Percentiles rank a stretch among this genome's conserved stretches.
These are phyloP conservation scores for Dysphania ambrosioides DNA, from an alignment of 148 eudicot genomes.

Conservation along the genomic window DNA sequence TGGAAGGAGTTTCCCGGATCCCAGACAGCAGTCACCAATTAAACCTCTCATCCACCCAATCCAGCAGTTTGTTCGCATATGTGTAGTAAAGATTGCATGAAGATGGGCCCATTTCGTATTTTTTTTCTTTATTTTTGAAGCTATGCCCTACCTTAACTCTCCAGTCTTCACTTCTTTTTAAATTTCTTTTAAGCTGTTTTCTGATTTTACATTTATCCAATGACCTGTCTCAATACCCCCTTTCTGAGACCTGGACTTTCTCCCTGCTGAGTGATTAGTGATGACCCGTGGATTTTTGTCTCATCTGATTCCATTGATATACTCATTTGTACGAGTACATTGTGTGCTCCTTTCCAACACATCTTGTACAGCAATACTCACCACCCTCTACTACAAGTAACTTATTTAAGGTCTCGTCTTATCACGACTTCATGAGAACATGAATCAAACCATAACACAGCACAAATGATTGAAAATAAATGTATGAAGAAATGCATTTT, in stretches of 20 bases:
- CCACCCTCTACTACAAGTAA: too few relatives aligned
- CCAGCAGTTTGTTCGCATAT: background rate
- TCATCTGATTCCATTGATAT: background rate
- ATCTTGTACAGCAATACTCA: too few relatives aligned
- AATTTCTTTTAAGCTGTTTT: conserved; percentile 7
- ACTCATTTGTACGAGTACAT: background rate
- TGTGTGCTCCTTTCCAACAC: background rate
- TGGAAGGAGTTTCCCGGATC: conserved; percentile 22
- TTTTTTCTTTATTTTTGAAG: background rate
- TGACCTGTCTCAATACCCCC: background rate
- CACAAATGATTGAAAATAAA: too few relatives aligned
- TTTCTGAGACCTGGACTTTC: too few relatives aligned
- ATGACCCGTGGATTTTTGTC: background rate
- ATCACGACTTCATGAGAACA: too few relatives aligned
- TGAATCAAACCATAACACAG: too few relatives aligned
- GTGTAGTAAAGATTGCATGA: background rate
- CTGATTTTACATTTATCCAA: background rate
- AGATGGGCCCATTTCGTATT: background rate
- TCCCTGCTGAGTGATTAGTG: background rate
- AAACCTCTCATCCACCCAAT: conserved; percentile 23
- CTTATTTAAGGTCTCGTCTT: too few relatives aligned
- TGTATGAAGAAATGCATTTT: too few relatives aligned
- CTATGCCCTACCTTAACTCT: background rate
- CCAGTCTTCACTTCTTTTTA: background rate
- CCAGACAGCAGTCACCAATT: conserved; percentile 33